Evolutionary conservation across 345 rosid genomes (phyloP).

Genomic region (Acer yangbiense): DNA sequence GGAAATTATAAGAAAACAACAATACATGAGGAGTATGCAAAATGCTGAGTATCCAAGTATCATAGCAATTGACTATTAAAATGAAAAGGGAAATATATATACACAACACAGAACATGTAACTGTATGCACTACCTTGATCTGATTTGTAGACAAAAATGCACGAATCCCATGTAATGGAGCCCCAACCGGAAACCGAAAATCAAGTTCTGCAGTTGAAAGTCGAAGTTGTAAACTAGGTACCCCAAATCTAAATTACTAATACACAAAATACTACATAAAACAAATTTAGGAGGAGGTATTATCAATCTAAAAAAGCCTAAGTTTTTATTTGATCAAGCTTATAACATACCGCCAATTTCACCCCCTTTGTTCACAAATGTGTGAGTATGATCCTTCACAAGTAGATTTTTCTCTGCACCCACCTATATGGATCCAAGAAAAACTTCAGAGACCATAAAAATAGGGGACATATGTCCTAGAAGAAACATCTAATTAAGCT

Average conservation of each 20-base stretch:
- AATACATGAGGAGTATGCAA: not conserved
- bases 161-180: conserved; percentile 90
- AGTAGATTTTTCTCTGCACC: conserved; percentile 92
- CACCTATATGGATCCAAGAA: conserved; percentile 48
- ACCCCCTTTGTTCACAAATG: conserved; percentile 92
- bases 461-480: not conserved
- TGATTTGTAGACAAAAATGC: conserved; percentile 91
- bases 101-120: not conserved
- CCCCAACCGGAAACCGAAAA: conserved; percentile 89
- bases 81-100: not conserved
- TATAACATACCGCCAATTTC: conserved; percentile 70
- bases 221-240: conserved; percentile 17
- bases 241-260: not conserved
- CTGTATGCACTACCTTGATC: conserved; percentile 55
- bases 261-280: not conserved
- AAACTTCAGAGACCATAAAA: conserved; percentile 24
- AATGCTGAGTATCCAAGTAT: not conserved
- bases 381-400: conserved; percentile 95
- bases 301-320: not conserved
- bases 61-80: too few species aligned
- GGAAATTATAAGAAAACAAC: not conserved
- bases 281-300: not conserved
- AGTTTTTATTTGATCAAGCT: conserved; percentile 14
- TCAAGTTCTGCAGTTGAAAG: conserved; percentile 78
- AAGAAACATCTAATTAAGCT: not conserved